These are phyloP conservation scores for Theileria orientalis DNA, from an alignment of 169 alveolate genomes.

Conservation along the genomic window DNA sequence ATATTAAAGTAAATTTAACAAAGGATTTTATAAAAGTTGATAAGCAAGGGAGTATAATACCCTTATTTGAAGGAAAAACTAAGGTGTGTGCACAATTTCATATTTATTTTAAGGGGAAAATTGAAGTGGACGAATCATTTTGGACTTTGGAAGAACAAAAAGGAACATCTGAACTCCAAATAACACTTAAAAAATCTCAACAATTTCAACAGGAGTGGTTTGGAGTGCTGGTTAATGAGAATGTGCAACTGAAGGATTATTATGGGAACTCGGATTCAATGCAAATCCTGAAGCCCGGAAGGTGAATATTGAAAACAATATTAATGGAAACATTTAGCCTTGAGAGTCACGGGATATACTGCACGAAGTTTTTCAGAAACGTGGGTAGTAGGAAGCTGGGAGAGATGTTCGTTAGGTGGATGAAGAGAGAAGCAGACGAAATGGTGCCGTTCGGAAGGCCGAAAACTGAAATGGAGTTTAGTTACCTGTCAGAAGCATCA, in stretches of 20 bases:
- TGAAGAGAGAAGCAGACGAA: constrained; percentile 26
- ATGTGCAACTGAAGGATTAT: constrained; percentile 30
- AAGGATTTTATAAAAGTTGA: constrained; percentile 8
- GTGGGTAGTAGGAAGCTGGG: constrained; percentile 13
- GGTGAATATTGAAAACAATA: neutral
- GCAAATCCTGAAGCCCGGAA: too few relatives aligned
- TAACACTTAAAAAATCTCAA: constrained; percentile 41
- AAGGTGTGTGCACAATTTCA: constrained; percentile 18
- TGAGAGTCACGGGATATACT: constrained; percentile 31
- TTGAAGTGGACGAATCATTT: constrained; percentile 50
- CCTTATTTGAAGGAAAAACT: constrained; percentile 34
- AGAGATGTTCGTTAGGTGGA: constrained; percentile 49
- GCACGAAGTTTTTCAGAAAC: constrained; percentile 1
- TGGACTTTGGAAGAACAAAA: constrained; percentile 47
- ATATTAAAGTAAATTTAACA: constrained; percentile 16
- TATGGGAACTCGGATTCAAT: too few relatives aligned
- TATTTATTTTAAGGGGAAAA: constrained; percentile 8
- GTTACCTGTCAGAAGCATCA: constrained; percentile 2
- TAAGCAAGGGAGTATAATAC: constrained; percentile 4
- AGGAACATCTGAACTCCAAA: constrained; percentile 2
- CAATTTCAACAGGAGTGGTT: constrained; percentile 16
- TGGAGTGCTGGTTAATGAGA: constrained; percentile 41
- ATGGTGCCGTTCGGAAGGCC: constrained; percentile 56
- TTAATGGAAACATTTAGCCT: constrained; percentile 1
- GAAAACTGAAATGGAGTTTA: constrained; percentile 22